Evolutionary conservation across 768 basidiomycete species (phyloP), one percentile per base, ranked within the genome.

Genomic region (Candolleomyces efflorescens): DNA sequence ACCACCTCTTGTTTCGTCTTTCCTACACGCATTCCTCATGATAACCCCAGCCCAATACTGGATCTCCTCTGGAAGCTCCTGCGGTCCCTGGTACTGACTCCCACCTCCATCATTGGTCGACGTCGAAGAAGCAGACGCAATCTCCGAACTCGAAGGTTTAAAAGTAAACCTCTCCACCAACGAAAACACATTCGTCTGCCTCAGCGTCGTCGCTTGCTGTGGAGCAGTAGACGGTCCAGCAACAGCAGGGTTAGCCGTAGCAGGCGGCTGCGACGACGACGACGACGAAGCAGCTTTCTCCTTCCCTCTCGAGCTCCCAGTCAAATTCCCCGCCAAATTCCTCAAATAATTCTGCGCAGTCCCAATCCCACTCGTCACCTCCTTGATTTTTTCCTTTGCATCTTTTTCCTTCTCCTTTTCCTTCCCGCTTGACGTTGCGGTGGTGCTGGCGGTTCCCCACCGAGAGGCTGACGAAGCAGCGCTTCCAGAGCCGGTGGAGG

Each of bases 11-110:
- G 80, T 85, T 61, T 98, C 96, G 64, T 98, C 97, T 76, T 99
- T 98, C 68, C 96, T 78, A 73, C 97, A 99, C 12, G 97, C 97
- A 70, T 99, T 99, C 53, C 97, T 82, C 97, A 98, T 99, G 67
- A 98, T 97, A n/a, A 98, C 96, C 2, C 94, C 94, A 0, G 96
- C 97, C 97, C 97, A 98, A 65, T 98, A 97, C 71, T 97, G 93
- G 22, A 99, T 96, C 69, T 98, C 96, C 10, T 84, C 84, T 5
- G 82, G 83, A 54, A 87, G 46, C 46, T 48, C 46, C 13, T 44
- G 43, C 17, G 13, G 46, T 48, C 46, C 23, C 46, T 48, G 46
- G 6, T 44, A 17, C 43, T 44, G 43, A 44, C 20, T 44, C 17
- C 43, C 43, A 7, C 43, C 32, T 32, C 32, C 32, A 11, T 32